Base-by-base conservation (phyloP, 1,139 yeast species). In the Kodamaea ohmeri region DNA sequence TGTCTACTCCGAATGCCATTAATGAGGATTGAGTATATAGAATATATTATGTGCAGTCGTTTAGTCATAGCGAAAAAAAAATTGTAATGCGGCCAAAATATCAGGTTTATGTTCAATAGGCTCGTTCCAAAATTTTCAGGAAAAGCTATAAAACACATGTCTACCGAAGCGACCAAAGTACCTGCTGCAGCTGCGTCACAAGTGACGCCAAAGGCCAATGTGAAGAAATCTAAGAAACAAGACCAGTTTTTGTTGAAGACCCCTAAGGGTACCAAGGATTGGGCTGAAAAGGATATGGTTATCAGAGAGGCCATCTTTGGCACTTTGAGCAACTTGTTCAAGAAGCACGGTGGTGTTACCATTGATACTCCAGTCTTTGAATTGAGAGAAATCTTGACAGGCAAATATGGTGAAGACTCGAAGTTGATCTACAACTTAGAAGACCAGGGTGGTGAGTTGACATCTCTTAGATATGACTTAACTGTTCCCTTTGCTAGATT, bases 281-380 rank as follows among this genome's bases (percentile, higher is more conserved):
- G 98, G 98, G 85, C 96, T 48, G 98, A 92, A 52, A 85, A 85
- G 61, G 98, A 92, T 61, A 92, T 92, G 97, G 83, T 88, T 33
- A 78, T 92, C 52, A 80, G 98, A 61, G 92, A 87, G 53, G 94
- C 86, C 32, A 78, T 92, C 45, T 92, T 92, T 58, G 68, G 71
- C 38, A 77, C 88, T 12, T 66, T 92, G 48, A 78, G 90, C 25
- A 57, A 68, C 2, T 65, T 90, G 40, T 92, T 92, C 74, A 85
- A 89, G 65, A 83, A 89, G 54, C 98, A 92, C 61, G 98, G 98
- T 46, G 98, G 95, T 62, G 96, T 89, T 26, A 90, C 98, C 35
- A 88, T 92, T 48, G 98, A 92, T 59, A 92, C 98, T 1, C 98
- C 98, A 8, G 98, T 92, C 5, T 92, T 92, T 56, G 98, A 92